Evolutionary conservation across 1,284 basidiomycete species (phyloP), one percentile per base, ranked within the genome.

Genomic region (Cutaneotrichosporon dermatis): DNA sequence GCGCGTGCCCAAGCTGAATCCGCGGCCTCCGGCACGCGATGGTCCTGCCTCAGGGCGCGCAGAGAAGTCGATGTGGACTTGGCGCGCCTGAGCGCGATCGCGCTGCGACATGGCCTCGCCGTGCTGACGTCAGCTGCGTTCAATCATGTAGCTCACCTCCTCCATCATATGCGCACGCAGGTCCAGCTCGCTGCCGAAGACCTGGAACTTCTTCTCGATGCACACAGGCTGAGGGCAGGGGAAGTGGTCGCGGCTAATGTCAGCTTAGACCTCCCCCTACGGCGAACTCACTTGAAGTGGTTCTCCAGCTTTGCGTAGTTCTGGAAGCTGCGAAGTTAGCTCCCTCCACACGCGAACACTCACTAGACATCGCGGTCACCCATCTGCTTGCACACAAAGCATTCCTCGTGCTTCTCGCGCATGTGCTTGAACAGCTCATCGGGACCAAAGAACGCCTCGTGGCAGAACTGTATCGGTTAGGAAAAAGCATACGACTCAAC

Each of bases 401-500:
- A 99, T 72, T 99, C 94, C 75, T 99, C 95, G 79, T 99, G 95
- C 51, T 81, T 82, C 71, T 94, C 88, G 49, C 94, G 85, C 88
- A 97, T 93, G 78, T 99, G 96, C 42, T 86, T 81, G 74, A 88
- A 97, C n/a, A 98, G 79, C 72, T 95, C 92, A 71, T 99, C 95
- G 60, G 89, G 88, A 36, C 87, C 82, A 75, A 95, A 97, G 82
- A 89, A 95, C 67, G 89, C 91, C 68, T 89, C 86, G 35, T 85
- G 84, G 72, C 95, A 98, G 77, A 97, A 99, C 69, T 88, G 86
- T 25, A 25, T 25, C 6, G 9, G 41, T 60, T 85, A 64, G 53
- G 45, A 33, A 13, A 42, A 5, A 2, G 8, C 15, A 36, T n/a
- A 3, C 53, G 79, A 2, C 11, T 15, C n/a, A n/a, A 84, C 86